Base-by-base conservation (phyloP, 2,329 filamentous ascomycete species). In the Xylariomycetidae sp. region DNA sequence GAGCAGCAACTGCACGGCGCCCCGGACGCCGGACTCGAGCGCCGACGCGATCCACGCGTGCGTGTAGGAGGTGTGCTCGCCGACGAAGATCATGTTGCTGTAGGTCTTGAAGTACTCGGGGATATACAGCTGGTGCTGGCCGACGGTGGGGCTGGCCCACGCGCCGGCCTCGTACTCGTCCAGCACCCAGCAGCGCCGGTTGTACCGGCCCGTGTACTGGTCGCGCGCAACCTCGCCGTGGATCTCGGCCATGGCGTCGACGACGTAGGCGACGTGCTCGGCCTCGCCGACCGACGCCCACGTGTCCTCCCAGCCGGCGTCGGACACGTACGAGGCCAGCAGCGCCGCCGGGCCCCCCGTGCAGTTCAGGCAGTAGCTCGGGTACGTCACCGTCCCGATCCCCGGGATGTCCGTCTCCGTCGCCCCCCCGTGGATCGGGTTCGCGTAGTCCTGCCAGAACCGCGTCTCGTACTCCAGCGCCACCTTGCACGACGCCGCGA, bases 71-170 rank as follows among this genome's bases (percentile, higher is more conserved):
- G 80, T 84, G 50, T 85, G 79, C 53, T 85, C 81, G 2, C 75
- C 75, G 28, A 75, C 77, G 44, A 89, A 88, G 52, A 61, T 76
- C n/a, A 79, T 77, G 29, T 79, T 74, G 42, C 69, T 70, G 54
- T 85, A 75, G 0, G 79, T 85, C 50, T 78, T 72, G 49, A 81
- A 84, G 49, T 83, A 86, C n/a, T 80, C 75, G 0, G 82, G 81
- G 7, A 86, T 61, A 45, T 81, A 86, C 16, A 85, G 50, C 44
- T 81, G 69, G 49, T 86, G 80, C 59, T 85, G 78, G 0, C 79
- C 79, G 1, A 76, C 62, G 1, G 64, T 57, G 1, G 81, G 79
- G 4, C 57, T 54, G 1, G 72, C 72, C 80, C 79, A 86, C 6
- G 72, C 71, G 4, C 74, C 79, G 2, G 68, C 70, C 52, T 79